Evolutionary conservation across 208 protist genomes (phyloP).

Genomic region (Wallacemonas rigidus): DNA sequence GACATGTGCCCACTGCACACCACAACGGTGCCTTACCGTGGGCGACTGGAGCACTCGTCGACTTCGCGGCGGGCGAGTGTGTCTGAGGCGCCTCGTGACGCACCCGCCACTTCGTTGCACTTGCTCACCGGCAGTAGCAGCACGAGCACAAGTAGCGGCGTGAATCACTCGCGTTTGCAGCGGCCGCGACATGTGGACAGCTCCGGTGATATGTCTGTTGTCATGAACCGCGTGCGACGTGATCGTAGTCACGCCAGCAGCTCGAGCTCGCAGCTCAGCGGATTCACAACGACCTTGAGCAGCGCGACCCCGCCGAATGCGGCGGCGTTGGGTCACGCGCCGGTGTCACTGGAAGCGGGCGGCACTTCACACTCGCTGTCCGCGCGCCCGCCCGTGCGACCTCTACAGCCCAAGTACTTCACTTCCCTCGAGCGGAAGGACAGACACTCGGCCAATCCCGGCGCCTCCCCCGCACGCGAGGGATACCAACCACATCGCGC

Average conservation of each 20-base stretch:
- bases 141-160: not conserved
- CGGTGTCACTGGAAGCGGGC: not conserved
- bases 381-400: not conserved
- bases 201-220: not conserved
- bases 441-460: not conserved
- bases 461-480: not conserved
- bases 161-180: not conserved
- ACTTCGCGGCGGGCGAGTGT: not conserved
- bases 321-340: not conserved
- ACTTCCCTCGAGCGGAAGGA: not conserved
- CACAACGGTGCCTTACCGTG: not conserved
- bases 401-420: conserved; percentile 6
- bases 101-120: not conserved
- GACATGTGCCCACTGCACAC: not conserved
- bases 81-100: not conserved
- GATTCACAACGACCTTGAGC: not conserved
- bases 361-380: not conserved
- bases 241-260: conserved; percentile 11
- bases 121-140: conserved; percentile 4
- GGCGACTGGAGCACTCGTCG: not conserved
- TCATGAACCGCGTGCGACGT: not conserved
- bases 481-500: not conserved
- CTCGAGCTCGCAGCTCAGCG: conserved; percentile 10
- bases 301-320: not conserved
- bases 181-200: conserved; percentile 1